Evolutionary conservation across 352 stramenopile genomes (phyloP), one percentile per base, ranked within the genome.

Genomic region (Globisporangium sylvaticum): DNA sequence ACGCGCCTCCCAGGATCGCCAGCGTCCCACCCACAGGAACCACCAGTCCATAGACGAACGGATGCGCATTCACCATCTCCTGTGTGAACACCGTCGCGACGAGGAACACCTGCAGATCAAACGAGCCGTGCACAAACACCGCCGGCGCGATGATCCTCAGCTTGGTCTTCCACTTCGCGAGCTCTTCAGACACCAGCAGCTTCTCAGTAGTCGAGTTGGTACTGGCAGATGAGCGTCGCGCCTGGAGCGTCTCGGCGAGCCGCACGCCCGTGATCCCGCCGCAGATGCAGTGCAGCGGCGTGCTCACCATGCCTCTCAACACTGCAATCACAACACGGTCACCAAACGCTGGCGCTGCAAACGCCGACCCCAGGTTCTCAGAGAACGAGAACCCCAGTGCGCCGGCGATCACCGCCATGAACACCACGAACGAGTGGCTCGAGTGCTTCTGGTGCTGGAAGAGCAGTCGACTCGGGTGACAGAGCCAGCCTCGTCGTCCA

Each of bases 241-340:
- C 44, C 39, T 72, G 64, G 12, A 87, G 67, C 14, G 67, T 63
- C 37, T 75, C 59, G 3, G 81, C 83, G 53, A 93, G 69, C n/a
- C 79, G 81, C 31, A 89, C 83, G 14, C 81, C 85, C 3, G 83
- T 91, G 58, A 91, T 78, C 32, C 74, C 76, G 20, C 80, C 80
- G 42, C 83, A 91, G 32, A 91, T 70, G n/a, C 74, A 77, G 52
- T 93, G 85, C 12, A 93, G 63, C 20, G 85, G 76, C 1, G 76
- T 75, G 31, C 80, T 88, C 25, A 85, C 64, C 12, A 75, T 46
- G 1, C 63, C 73, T 1, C 83, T 80, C 18, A 91, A 25, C 39
- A 79, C 29, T 5, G 81, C 81, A n/a, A 74, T 72, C 27, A 74
- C 14, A 1, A 87, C 66, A 6, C 77, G 72, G 18, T 82, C 70